A percentile compares a stretch with the other conserved stretches of the same genome.
Conservation (phyloP, 306 rosid genomes). For the Boehmeria nivea region DNA sequence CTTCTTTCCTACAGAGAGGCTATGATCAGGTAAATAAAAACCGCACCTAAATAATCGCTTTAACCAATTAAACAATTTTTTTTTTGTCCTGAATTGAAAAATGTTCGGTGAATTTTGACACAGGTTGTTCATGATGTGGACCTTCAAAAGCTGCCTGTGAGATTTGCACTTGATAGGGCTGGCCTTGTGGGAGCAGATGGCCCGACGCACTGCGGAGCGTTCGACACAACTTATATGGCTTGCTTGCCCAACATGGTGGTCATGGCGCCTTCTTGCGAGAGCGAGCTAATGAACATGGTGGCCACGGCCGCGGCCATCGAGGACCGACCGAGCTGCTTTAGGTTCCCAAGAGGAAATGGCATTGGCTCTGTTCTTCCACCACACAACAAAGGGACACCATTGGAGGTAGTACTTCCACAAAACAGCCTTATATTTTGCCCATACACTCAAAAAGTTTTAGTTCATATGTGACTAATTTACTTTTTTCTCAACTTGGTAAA, state of each 20-base stretch:
- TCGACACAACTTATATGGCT: conserved; percentile 62
- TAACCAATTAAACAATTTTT: too few relatives aligned
- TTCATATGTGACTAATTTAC: neutral
- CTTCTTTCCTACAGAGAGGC: conserved; percentile 61
- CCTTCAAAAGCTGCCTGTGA: conserved; percentile 59
- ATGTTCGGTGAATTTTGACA: neutral
- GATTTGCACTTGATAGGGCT: conserved; percentile 59
- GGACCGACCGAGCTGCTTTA: conserved; percentile 61
- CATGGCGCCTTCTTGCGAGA: conserved; percentile 64
- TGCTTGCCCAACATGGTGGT: conserved; percentile 71
- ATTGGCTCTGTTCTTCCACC: conserved; percentile 49
- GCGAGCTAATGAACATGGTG: conserved; percentile 58
- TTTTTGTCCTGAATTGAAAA: neutral
- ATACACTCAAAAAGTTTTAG: neutral
- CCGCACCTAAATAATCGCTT: too few relatives aligned
- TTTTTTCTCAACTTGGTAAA: conserved; percentile 4
- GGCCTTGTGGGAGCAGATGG: conserved; percentile 73
- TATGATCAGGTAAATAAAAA: conserved; percentile 66
- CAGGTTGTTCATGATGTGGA: conserved; percentile 68
- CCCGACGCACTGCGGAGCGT: conserved; percentile 74
- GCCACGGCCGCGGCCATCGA: conserved; percentile 73
- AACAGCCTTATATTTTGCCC: neutral
- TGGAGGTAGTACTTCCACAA: conserved; percentile 34
- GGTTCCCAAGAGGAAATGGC: conserved; percentile 62
- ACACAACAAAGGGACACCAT: conserved; percentile 42